Evolutionary conservation across 176 grass and related monocot genomes (phyloP).

Genomic region (Oryza rufipogon): DNA sequence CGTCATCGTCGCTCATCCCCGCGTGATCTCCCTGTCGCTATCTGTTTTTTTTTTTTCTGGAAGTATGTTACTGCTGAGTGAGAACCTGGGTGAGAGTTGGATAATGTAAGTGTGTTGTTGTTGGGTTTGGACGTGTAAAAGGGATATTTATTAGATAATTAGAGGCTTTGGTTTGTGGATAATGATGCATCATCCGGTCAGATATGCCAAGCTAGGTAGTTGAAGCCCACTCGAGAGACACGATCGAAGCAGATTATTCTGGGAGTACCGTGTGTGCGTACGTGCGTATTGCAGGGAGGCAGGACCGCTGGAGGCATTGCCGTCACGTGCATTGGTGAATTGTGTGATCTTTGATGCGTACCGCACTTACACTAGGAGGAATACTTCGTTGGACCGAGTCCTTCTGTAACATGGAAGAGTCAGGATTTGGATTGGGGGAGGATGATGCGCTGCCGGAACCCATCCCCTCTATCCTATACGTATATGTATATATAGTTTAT

Average conservation of each 20-base stretch:
- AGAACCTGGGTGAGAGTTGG: background rate
- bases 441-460: too few species aligned
- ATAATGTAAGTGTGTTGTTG: constrained; percentile 29
- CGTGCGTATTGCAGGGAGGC: background rate
- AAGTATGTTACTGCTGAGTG: background rate
- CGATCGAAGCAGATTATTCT: background rate
- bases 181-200: constrained; percentile 31
- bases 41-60: constrained; percentile 20
- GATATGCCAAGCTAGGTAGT: background rate
- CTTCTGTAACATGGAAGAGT: background rate
- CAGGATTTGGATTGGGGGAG: background rate
- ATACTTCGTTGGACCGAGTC: background rate
- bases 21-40: constrained; percentile 17
- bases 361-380: background rate
- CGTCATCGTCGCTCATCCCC: background rate
- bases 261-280: too few species aligned
- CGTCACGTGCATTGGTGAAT: constrained; percentile 7
- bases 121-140: background rate
- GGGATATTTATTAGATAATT: background rate
- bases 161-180: constrained; percentile 24
- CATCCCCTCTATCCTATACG: too few species aligned
- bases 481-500: too few species aligned
- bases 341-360: background rate
- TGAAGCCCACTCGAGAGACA: background rate
- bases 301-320: background rate